Evolutionary conservation across 164 flowering plant genomes (phyloP).

Genomic region (Vitis rotundifolia): DNA sequence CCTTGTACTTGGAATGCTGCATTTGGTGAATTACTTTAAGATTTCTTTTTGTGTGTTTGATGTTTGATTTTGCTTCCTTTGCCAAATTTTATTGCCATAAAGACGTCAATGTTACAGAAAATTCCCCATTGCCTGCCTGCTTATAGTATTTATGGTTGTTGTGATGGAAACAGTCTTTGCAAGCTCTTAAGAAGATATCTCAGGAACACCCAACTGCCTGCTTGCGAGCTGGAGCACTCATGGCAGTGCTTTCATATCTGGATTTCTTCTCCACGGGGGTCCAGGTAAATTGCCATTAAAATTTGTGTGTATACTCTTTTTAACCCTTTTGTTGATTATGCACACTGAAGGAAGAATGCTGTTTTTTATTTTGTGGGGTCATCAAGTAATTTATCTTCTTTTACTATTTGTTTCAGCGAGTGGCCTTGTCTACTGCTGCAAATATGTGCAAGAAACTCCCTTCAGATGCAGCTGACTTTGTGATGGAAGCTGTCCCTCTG

Average conservation of each 20-base stretch:
- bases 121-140: neutral
- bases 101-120: neutral
- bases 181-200: constrained; percentile 97
- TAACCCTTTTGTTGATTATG: neutral
- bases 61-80: neutral
- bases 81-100: neutral
- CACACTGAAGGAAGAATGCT: neutral
- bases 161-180: constrained; percentile 73
- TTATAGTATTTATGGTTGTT: constrained; percentile 6
- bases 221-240: constrained; percentile 94
- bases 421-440: constrained; percentile 97
- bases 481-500: constrained; percentile 97
- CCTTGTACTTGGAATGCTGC: neutral
- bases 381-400: neutral
- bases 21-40: neutral
- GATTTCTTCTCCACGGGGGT: constrained; percentile 99
- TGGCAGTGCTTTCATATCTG: constrained; percentile 96
- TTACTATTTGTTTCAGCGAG: constrained; percentile 54
- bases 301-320: neutral
- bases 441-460: constrained; percentile 99
- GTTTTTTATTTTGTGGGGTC: neutral
- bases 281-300: constrained; percentile 59
- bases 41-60: neutral
- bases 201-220: constrained; percentile 99
- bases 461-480: constrained; percentile 98